A percentile compares a stretch with the other conserved stretches of the same genome.
Evolutionary conservation across 2,329 filamentous ascomycete genomes (phyloP).

Genomic region (Paraphoma chrysanthemicola): DNA sequence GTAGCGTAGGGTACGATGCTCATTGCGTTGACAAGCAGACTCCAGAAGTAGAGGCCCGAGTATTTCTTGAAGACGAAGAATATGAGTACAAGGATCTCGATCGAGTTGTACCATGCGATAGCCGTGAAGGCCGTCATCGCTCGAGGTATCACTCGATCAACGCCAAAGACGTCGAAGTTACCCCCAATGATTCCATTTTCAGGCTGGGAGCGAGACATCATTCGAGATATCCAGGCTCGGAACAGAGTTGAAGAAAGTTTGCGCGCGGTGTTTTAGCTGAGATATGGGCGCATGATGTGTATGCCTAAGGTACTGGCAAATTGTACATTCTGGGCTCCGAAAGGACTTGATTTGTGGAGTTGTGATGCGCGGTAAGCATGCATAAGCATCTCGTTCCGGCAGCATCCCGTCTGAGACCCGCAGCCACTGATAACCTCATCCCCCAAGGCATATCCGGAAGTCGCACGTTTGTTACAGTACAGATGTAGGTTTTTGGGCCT

Average conservation of each 20-base stretch:
- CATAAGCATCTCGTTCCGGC: not conserved
- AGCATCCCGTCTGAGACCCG: not conserved
- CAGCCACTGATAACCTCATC: not conserved
- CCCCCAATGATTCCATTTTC: not conserved
- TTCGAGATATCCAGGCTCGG: not conserved
- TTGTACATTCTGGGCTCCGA: not conserved
- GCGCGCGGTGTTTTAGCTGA: not conserved
- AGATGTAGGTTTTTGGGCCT: not conserved
- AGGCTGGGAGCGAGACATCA: not conserved
- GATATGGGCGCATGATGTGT: not conserved
- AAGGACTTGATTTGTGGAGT: not conserved
- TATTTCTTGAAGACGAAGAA: constrained; percentile 20
- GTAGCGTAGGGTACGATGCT: constrained; percentile 14
- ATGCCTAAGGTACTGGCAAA: not conserved
- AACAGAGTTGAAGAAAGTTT: not conserved
- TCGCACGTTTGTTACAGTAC: not conserved
- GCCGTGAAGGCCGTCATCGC: constrained; percentile 11
- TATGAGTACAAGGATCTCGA: constrained; percentile 24
- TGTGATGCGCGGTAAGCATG: not conserved
- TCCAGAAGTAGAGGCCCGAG: constrained; percentile 25
- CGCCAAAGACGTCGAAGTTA: not conserved
- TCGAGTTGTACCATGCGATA: constrained; percentile 25
- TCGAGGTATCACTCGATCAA: constrained; percentile 6
- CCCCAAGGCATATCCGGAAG: not conserved
- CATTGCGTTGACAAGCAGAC: constrained; percentile 10